phyloP scores from a whole-genome alignment of 805 yeast genomes.

The Wickerhamomyces chaumierensis region DNA sequence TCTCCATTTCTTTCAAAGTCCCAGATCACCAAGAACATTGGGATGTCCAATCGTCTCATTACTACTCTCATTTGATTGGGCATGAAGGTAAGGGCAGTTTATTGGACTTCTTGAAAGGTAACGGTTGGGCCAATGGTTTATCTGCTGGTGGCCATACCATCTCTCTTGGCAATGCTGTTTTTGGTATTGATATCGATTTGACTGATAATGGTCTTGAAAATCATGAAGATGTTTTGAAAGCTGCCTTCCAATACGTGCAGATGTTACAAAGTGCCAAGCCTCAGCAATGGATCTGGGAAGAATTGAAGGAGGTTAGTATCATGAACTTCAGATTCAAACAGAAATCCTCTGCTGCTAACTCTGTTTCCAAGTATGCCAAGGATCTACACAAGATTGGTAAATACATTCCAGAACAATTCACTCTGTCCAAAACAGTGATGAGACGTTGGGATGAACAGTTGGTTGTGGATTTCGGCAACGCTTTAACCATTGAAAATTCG shows the following conservation, averaged over 20 bases:
- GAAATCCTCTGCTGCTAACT: slow-evolving; percentile 57
- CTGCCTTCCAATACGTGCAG: slow-evolving; percentile 63
- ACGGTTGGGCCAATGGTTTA: slow-evolving; percentile 73
- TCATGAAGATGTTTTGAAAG: slow-evolving; percentile 47
- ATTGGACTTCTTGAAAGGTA: slow-evolving; percentile 51
- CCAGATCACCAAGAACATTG: slow-evolving; percentile 69
- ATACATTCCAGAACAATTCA: slow-evolving; percentile 48
- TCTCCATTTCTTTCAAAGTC: slow-evolving; percentile 58
- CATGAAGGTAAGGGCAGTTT: slow-evolving; percentile 90
- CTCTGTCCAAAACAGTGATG: slow-evolving; percentile 47
- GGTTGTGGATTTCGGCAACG: slow-evolving; percentile 36
- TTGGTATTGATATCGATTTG: slow-evolving; percentile 62
- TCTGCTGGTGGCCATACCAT: slow-evolving; percentile 62
- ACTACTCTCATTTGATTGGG: slow-evolving; percentile 75
- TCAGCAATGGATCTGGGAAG: slow-evolving; percentile 72
- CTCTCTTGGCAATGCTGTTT: slow-evolving; percentile 56
- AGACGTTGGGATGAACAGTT: slow-evolving; percentile 46
- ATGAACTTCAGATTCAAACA: slow-evolving; percentile 73
- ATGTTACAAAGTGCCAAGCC: slow-evolving; percentile 49
- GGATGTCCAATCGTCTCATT: slow-evolving; percentile 59
- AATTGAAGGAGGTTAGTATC: slow-evolving; percentile 54
- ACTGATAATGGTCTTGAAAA: slow-evolving; percentile 61
- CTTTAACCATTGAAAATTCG: slow-evolving; percentile 48
- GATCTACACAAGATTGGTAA: slow-evolving; percentile 36
- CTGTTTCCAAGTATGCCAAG: slow-evolving; percentile 61